Percentiles rank a stretch among this genome's conserved stretches.
These are phyloP conservation scores for Fusarium begoniae DNA, from an alignment of 2,329 filamentous ascomycete species.

Conservation along the genomic window DNA sequence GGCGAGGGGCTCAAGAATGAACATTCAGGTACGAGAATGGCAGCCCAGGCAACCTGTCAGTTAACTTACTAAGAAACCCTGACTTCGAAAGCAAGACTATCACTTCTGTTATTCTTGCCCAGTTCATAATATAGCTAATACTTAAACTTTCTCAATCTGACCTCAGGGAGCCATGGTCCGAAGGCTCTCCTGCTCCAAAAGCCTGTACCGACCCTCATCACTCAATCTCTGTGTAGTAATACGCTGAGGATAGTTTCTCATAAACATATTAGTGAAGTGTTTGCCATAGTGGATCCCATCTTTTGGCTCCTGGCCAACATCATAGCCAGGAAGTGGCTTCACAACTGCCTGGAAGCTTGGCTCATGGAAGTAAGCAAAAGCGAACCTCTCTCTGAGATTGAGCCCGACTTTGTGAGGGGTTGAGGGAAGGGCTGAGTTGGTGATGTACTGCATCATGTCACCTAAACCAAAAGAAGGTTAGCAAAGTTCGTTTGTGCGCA, in stretches of 20 bases:
- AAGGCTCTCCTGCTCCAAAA: background rate
- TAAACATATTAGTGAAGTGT: constrained; percentile 62
- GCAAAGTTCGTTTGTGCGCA: background rate
- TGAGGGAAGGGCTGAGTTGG: constrained; percentile 55
- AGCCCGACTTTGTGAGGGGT: constrained; percentile 62
- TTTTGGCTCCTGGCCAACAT: constrained; percentile 41
- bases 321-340: constrained; percentile 53
- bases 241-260: constrained; percentile 59
- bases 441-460: constrained; percentile 63
- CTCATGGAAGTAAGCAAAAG: constrained; percentile 63
- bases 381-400: constrained; percentile 57
- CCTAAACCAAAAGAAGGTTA: constrained; percentile 42
- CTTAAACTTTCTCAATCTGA: background rate
- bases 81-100: background rate
- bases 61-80: too few relatives aligned
- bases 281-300: constrained; percentile 61
- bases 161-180: background rate
- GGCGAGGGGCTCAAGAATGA: background rate
- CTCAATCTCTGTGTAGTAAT: constrained; percentile 51
- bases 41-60: background rate
- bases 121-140: background rate
- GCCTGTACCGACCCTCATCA: background rate
- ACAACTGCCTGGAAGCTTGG: constrained; percentile 58
- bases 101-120: background rate
- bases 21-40: background rate